Evolutionary conservation across 768 basidiomycete genomes (phyloP), one percentile per base, ranked within the genome.

Genomic region (Gymnopilus junonius): DNA sequence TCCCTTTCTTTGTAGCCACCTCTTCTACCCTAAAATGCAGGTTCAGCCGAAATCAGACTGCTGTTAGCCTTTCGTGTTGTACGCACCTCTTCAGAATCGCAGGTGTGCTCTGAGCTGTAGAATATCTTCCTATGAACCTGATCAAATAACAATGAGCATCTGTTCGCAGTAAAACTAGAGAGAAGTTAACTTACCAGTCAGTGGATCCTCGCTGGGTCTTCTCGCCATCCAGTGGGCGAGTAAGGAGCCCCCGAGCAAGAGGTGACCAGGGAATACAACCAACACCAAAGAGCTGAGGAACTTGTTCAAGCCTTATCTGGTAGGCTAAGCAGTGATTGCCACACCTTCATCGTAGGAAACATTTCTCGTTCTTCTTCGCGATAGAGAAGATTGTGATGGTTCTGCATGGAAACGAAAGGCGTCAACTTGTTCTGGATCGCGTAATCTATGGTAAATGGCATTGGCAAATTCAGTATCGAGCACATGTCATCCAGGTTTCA

Each of bases 371-470:
- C 87, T 69, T 90, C 88, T 69, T 90, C 88, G 10, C 88, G 77
- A 68, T 90, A 90, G 8, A 85, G 67, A 21, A 87, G 73, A 62
- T 73, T 85, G 70, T 89, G 82, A 65, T 86, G 84, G 67, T 89
- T 89, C 74, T 89, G 87, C 87, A 90, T 87, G 0, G 85, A 85
- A 64, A 89, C 85, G 75, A 89, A 88, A 3, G 82, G 84, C 0
- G 83, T 85, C 5, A 86, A 72, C 8, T 81, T 80, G 74, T 89
- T 83, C 42, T 79, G 70, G 58, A 87, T 83, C 0, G 87, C 87
- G 66, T 88, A 88, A 67, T 85, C 86, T 87, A 55, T 14, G 27
- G 11, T 15, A 25, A 12, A 29, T 39, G n/a, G n/a, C n/a, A n/a
- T n/a, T n/a, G n/a, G 14, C 53, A 14, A 35, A 31, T 39, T 40